These are phyloP conservation scores for Rhynchosporium secalis DNA, from an alignment of 2,329 filamentous ascomycete species.

Conservation along the genomic window DNA sequence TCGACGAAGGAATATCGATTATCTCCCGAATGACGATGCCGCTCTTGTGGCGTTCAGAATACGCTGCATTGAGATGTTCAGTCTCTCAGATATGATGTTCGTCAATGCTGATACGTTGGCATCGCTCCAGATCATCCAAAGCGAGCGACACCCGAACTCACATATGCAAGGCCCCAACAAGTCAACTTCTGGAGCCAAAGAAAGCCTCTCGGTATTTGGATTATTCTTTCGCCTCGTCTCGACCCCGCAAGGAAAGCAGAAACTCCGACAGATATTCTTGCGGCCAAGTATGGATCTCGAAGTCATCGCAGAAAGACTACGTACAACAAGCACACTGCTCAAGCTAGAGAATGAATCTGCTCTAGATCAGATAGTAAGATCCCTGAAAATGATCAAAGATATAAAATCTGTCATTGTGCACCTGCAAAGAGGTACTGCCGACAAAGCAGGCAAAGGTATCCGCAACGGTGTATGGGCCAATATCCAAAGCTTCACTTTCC, in stretches of 20 bases:
- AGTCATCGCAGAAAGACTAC: conserved; percentile 70
- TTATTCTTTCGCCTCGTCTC: conserved; percentile 73
- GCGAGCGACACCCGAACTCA: conserved; percentile 79
- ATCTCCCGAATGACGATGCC: conserved; percentile 59
- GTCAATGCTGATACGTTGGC: conserved; percentile 77
- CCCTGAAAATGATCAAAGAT: conserved; percentile 72
- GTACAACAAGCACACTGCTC: conserved; percentile 66
- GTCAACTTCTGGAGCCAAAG: conserved; percentile 66
- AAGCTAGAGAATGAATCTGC: conserved; percentile 63
- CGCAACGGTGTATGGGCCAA: conserved; percentile 71
- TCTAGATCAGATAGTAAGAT: conserved; percentile 56
- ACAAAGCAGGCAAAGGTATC: conserved; percentile 46
- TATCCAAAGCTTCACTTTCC: conserved; percentile 69
- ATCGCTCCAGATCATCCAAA: conserved; percentile 81
- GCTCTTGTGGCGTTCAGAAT: conserved; percentile 60
- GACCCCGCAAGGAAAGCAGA: conserved; percentile 75
- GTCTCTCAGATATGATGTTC: conserved; percentile 66
- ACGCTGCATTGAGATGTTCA: conserved; percentile 71
- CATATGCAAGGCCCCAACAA: conserved; percentile 71
- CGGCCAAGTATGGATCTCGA: conserved; percentile 70
- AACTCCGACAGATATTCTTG: conserved; percentile 78
- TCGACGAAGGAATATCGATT: conserved; percentile 63
- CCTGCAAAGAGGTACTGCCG: conserved; percentile 75
- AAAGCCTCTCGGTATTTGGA: conserved; percentile 80
- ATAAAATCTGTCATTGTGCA: conserved; percentile 67